Conservation (phyloP, 164 flowering plant species). For the Stephania japonica region DNA sequence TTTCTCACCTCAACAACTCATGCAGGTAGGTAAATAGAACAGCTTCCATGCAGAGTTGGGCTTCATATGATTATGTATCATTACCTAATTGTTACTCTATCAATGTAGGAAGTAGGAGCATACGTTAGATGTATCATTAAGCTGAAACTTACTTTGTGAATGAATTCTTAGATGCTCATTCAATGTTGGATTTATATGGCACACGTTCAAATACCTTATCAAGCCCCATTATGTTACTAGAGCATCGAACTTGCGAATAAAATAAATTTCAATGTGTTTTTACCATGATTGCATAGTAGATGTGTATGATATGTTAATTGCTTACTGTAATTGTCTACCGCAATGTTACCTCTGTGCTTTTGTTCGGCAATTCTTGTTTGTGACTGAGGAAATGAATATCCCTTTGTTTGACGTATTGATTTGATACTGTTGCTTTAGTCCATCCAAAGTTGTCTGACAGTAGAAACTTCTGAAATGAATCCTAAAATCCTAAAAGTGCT, state of each 20-base stretch:
- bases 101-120: background rate
- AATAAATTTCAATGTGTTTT: background rate
- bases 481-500: background rate
- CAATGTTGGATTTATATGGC: background rate
- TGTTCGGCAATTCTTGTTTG: background rate
- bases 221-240: background rate
- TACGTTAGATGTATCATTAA: background rate
- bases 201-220: background rate
- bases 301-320: background rate
- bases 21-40: background rate
- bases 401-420: background rate
- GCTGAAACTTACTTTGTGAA: background rate
- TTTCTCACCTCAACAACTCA: background rate
- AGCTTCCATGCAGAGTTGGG: background rate
- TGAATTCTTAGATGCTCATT: background rate
- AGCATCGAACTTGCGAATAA: background rate
- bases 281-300: background rate
- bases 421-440: background rate
- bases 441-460: background rate
- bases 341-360: background rate
- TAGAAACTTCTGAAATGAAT: background rate
- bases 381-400: background rate
- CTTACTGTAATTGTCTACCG: background rate
- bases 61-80: slow-evolving; percentile 1
- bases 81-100: background rate